phyloP scores from a whole-genome alignment of 345 rosid species.

The Eucalyptus virginea region DNA sequence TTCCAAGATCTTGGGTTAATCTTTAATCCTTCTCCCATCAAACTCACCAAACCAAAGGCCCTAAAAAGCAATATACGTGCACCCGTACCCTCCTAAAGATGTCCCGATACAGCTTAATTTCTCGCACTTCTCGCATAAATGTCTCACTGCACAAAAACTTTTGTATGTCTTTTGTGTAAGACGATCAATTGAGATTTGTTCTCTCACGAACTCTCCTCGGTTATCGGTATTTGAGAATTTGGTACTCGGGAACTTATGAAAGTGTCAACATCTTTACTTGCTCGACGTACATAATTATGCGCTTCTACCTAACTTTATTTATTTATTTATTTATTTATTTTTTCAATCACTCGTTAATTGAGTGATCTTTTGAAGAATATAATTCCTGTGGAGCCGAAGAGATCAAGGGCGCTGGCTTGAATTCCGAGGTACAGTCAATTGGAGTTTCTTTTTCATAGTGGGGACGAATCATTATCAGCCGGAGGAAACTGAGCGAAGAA shows the following conservation, averaged over 20 bases:
- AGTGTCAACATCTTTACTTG: not conserved
- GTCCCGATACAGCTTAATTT: not conserved
- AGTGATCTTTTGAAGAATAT: too few relatives aligned
- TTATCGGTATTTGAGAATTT: not conserved
- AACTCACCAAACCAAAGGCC: not conserved
- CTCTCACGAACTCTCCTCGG: not conserved
- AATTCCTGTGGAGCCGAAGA: too few relatives aligned
- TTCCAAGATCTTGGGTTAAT: not conserved
- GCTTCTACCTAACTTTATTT: not conserved
- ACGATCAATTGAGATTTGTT: too few relatives aligned
- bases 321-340: too few relatives aligned
- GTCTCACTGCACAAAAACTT: not conserved
- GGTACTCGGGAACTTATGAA: not conserved
- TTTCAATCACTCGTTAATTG: not conserved
- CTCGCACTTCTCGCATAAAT: not conserved
- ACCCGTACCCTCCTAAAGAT: not conserved
- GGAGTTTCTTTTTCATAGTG: too few relatives aligned
- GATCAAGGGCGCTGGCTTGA: too few relatives aligned
- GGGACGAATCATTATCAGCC: too few relatives aligned
- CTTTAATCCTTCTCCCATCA: not conserved
- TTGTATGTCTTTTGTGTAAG: not conserved
- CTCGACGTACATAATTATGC: too few relatives aligned
- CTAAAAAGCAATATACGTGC: not conserved
- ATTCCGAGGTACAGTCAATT: accelerated
- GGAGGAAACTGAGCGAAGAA: too few relatives aligned